Evolutionary conservation across 306 rosid species (phyloP), one percentile per base, ranked within the genome.

Genomic region (Cucurbita moschata): DNA sequence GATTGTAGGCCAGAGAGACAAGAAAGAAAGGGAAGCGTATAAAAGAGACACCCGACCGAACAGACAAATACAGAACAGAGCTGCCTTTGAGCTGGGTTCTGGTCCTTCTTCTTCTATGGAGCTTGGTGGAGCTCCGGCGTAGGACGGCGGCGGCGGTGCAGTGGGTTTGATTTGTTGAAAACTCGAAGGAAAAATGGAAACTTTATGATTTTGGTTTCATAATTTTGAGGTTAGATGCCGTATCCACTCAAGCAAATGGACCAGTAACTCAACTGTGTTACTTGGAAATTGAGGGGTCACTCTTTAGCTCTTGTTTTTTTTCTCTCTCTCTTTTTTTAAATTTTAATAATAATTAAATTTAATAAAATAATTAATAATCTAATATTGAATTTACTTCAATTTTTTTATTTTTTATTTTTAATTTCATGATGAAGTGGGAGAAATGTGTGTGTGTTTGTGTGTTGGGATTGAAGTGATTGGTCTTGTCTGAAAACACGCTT

Each of bases 221-320:
- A 57, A 44, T 14, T 16, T 23, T 14, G 63, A 13, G 56, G 9
- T 77, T 69, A 62, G 82, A 85, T 85, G 91, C 91, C 80, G 82
- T 74, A 87, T 77, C 91, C 87, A 87, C 87, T 75, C 10, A 74
- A 71, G 74, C 83, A 82, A 85, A 75, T 81, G 81, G 80, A 75
- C 43, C 71, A 65, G 8, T 68, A 14, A 67, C 44, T 69, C 56
- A 21, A 68, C 54, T 68, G 57, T 68, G 56, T 23, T 46, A 47
- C 73, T 44, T 68, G 30, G 46, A 50, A 14, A 8, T 49, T 49
- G 9, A 15, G 58, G 76, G 64, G 14, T 15, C 60, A 42, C 10
- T 42, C 1, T 64, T 30, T 30, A 30, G 35, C 35, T 26, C 30
- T 26, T 26, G 30, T 26, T 26, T 26, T 26, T 1, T 51, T 11